Percentiles rank a stretch among this genome's conserved stretches.
Conservation (phyloP, 257 asterid species). For the Solanum bulbocastanum region DNA sequence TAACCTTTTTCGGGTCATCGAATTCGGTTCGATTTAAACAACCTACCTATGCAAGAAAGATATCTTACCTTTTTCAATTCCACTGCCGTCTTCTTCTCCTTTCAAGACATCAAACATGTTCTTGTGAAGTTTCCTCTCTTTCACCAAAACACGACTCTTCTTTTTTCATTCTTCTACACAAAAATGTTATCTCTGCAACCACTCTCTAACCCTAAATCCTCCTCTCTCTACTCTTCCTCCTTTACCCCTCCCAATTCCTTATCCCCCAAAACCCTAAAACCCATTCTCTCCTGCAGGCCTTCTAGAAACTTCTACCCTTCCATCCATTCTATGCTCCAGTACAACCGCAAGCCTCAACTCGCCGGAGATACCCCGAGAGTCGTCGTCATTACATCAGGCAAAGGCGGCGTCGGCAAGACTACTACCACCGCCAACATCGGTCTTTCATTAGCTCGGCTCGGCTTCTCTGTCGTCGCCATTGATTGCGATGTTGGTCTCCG, state of each 20-base stretch:
- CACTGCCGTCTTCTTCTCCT: background rate
- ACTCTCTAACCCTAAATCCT: conserved; percentile 33
- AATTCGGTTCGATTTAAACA: background rate
- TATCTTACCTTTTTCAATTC: background rate
- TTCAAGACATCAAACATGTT: background rate
- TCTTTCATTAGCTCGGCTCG: conserved; percentile 80
- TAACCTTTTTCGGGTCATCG: background rate
- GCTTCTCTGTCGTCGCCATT: conserved; percentile 89
- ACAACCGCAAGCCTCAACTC: conserved; percentile 95
- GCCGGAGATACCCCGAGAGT: conserved; percentile 88
- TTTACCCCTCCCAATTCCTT: conserved; percentile 15
- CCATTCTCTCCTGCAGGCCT: conserved; percentile 19
- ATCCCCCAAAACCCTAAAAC: conserved; percentile 27
- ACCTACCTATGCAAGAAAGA: background rate
- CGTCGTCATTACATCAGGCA: conserved; percentile 93
- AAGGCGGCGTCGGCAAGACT: conserved; percentile 96
- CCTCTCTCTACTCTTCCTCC: conserved; percentile 17
- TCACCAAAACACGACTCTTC: background rate
- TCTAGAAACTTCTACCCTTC: background rate
- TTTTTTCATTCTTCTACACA: background rate
- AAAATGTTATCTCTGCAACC: conserved; percentile 48
- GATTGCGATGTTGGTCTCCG: conserved; percentile 98
- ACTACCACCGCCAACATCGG: conserved; percentile 97
- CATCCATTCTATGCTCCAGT: conserved; percentile 62
- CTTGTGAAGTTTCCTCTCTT: background rate